Conservation (phyloP, 2,329 filamentous ascomycete species). For the Aspergillus arachidicola region DNA sequence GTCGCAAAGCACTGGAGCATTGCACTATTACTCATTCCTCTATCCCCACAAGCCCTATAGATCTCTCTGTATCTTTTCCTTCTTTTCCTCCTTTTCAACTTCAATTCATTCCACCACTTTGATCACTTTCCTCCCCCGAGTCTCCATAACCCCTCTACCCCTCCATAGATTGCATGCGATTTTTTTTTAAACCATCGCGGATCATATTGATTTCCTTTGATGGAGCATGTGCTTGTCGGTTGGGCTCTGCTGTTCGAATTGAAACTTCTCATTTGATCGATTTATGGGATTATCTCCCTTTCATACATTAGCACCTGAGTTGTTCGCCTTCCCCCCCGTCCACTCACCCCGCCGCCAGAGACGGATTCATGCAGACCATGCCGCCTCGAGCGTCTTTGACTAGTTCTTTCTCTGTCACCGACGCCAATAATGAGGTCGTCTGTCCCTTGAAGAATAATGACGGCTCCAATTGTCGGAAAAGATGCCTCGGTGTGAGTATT, state of each 20-base stretch:
- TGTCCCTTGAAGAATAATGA: conserved; percentile 95
- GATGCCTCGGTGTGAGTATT: conserved; percentile 92
- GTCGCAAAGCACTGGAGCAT: conserved; percentile 9
- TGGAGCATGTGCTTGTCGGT: conserved; percentile 20
- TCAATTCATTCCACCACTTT: conserved; percentile 1
- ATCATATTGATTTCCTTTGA: background rate
- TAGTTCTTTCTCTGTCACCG: conserved; percentile 87
- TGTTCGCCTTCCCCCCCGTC: conserved; percentile 10
- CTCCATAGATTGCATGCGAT: conserved; percentile 3
- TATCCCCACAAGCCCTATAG: conserved; percentile 3
- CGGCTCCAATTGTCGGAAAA: conserved; percentile 93
- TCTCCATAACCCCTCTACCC: conserved; percentile 6
- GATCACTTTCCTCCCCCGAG: background rate
- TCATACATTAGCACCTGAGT: conserved; percentile 12
- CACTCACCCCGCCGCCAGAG: conserved; percentile 21
- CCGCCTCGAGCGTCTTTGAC: conserved; percentile 85
- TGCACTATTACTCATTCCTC: conserved; percentile 12
- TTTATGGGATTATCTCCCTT: conserved; percentile 1
- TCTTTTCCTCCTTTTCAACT: background rate
- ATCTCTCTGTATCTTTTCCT: conserved; percentile 6
- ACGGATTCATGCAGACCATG: conserved; percentile 64
- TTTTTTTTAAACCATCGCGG: background rate
- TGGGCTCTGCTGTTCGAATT: conserved; percentile 16
- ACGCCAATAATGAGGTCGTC: conserved; percentile 93
- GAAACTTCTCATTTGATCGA: conserved; percentile 13